Evolutionary conservation across 345 rosid species (phyloP).

Genomic region (Eucalyptus globulus): DNA sequence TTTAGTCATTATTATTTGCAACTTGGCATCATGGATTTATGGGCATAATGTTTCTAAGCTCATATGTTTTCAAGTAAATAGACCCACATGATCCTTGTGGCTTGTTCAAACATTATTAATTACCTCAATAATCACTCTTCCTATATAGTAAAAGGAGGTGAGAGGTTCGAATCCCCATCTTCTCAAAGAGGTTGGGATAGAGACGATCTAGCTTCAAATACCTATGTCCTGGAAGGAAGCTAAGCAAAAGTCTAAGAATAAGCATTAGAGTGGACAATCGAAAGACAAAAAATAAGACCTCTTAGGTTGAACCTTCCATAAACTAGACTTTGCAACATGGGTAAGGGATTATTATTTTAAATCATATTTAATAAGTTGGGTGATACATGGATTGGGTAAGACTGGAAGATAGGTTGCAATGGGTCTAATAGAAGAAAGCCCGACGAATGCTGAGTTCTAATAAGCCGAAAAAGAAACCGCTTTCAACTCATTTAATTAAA

Average conservation of each 20-base stretch:
- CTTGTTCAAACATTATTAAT: neutral
- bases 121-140: neutral
- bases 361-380: neutral
- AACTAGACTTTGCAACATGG: neutral
- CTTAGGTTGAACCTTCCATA: neutral
- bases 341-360: neutral
- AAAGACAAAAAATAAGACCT: neutral
- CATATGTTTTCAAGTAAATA: neutral
- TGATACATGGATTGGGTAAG: neutral
- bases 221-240: rapidly evolving
- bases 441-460: neutral
- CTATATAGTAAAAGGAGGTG: no score
- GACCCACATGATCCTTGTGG: neutral
- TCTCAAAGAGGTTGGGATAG: rapidly evolving
- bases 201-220: rapidly evolving
- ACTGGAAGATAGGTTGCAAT: neutral
- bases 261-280: rapidly evolving
- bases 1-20: neutral
- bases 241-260: no score
- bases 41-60: neutral
- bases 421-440: neutral
- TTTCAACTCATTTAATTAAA: neutral
- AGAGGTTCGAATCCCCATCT: rapidly evolving
- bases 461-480: neutral
- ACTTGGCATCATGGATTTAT: neutral